Evolutionary conservation across 306 rosid genomes (phyloP), one percentile per base, ranked within the genome.

Genomic region (Vigna nakashimae): DNA sequence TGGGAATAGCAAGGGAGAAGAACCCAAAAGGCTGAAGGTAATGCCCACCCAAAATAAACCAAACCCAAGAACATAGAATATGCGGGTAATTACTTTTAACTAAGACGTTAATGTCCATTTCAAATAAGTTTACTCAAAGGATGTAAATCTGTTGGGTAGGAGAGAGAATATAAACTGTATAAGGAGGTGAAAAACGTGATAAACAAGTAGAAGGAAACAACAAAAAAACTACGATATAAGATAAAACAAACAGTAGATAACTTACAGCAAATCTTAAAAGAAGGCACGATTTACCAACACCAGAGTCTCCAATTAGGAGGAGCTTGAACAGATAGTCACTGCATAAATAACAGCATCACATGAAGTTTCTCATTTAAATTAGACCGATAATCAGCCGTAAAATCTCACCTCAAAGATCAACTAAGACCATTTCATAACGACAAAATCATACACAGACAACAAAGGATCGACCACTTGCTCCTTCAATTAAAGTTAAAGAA

Each of bases 251-350:
- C 14, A 24, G 57, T 26, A 52, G 52, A 60, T 52, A 72, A 34
- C 98, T 92, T 95, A 95, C 98, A 80, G 98, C 98, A 78, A 95
- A 95, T 91, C 98, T 91, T 89, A 95, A 89, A 87, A 95, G 98
- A 70, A 95, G 87, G 83, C 98, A 95, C 9, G 98, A 95, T 87
- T 95, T 95, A 71, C 98, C 98, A 74, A 95, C 98, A 81, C 98
- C 98, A 69, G 98, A 95, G 82, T 95, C 98, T 78, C 98, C 98
- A 69, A 95, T 95, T 79, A 95, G 89, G 79, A 95, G 90, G 80
- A 95, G 98, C 97, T 95, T 95, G 84, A 95, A 95, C 89, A 95
- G 87, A 81, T 95, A 95, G 84, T 95, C 98, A 85, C 98, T 95
- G 91, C 82, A 78, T 18, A 42, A 26, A 55, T 28, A 57, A 56